Conservation (phyloP, 768 basidiomycete species). For the Leccinellum albellum region DNA sequence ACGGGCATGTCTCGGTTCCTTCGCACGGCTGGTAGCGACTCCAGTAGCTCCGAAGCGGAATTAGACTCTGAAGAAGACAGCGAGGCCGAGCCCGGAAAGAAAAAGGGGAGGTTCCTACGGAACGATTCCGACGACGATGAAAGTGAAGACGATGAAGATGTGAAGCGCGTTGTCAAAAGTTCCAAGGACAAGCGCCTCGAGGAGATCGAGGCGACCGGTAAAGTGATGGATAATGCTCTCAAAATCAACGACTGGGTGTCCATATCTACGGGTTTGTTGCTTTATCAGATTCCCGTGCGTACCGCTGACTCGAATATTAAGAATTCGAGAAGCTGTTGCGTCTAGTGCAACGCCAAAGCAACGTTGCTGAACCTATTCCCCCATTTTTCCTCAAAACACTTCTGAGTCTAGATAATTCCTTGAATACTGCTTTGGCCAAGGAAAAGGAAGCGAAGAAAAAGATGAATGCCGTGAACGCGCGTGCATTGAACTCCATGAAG, state of each 20-base stretch:
- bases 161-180: conserved; percentile 66
- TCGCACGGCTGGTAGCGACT: conserved; percentile 58
- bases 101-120: conserved; percentile 39
- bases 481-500: conserved; percentile 95
- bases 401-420: conserved; percentile 66
- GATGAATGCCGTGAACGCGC: conserved; percentile 91
- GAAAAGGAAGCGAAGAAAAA: conserved; percentile 94
- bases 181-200: conserved; percentile 89
- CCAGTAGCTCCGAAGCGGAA: conserved; percentile 51
- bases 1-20: conserved; percentile 73
- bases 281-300: neutral
- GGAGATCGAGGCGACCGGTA: conserved; percentile 92
- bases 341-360: conserved; percentile 84
- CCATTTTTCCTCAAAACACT: conserved; percentile 80
- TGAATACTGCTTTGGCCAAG: conserved; percentile 70
- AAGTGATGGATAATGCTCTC: conserved; percentile 87
- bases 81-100: conserved; percentile 42
- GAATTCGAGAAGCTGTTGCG: conserved; percentile 96
- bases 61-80: conserved; percentile 53
- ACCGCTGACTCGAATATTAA: conserved; percentile 31
- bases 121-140: conserved; percentile 49
- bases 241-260: conserved; percentile 97
- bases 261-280: conserved; percentile 73
- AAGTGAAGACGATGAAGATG: conserved; percentile 68
- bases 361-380: conserved; percentile 81